Evolutionary conservation across 345 rosid species (phyloP).

Genomic region (Eucalyptus brandiana): DNA sequence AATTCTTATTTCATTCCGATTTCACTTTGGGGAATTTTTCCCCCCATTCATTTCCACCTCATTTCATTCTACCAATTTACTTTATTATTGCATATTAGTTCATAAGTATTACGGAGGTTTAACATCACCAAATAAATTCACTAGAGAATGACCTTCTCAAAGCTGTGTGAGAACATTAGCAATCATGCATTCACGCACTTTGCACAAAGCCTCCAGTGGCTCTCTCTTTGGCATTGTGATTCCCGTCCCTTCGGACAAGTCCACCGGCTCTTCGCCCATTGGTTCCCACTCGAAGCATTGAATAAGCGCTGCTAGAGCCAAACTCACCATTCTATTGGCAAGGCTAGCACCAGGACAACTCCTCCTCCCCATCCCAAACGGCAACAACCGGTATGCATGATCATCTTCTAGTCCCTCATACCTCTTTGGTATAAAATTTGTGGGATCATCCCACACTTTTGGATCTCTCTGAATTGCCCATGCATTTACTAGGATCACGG

Average conservation of each 20-base stretch:
- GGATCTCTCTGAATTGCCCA: too few species aligned
- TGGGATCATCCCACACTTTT: too few species aligned
- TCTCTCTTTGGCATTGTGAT: constrained; percentile 24
- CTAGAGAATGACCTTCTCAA: neutral
- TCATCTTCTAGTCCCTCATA: fast-evolving
- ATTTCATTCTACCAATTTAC: neutral
- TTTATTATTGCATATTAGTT: neutral
- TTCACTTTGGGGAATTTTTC: neutral
- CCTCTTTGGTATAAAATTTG: too few species aligned
- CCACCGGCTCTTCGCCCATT: constrained; percentile 13
- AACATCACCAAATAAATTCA: neutral
- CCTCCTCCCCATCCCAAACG: neutral
- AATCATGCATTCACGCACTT: neutral
- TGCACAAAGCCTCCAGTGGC: constrained; percentile 29
- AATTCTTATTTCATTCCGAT: neutral
- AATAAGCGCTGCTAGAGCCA: constrained; percentile 22
- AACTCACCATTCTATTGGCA: constrained; percentile 16
- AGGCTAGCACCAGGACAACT: constrained; percentile 36
- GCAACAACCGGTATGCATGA: too few species aligned
- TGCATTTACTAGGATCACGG: too few species aligned
- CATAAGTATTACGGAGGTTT: neutral
- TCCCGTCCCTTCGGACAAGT: constrained; percentile 32
- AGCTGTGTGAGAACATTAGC: neutral
- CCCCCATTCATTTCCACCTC: neutral
- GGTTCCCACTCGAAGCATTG: constrained; percentile 53